Conservation (phyloP, 2,329 filamentous ascomycete species). For the Colletotrichum abscissum region DNA sequence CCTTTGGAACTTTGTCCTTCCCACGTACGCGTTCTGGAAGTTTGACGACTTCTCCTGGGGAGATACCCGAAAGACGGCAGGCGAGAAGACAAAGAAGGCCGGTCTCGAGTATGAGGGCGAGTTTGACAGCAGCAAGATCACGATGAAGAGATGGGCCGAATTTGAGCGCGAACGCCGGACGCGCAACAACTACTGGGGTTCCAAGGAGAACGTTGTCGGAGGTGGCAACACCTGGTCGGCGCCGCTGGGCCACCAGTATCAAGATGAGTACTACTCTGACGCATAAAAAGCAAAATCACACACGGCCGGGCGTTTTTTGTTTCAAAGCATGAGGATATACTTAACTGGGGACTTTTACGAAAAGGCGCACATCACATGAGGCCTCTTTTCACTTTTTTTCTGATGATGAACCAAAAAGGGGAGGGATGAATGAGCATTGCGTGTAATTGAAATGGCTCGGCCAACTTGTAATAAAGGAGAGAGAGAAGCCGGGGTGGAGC, state of each 20-base stretch:
- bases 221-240: slow-evolving; percentile 55
- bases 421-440: not conserved
- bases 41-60: slow-evolving; percentile 99
- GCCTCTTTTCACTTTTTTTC: slow-evolving; percentile 9
- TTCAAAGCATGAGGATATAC: slow-evolving; percentile 28
- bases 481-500: slow-evolving; percentile 2
- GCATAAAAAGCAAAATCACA: slow-evolving; percentile 47
- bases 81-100: slow-evolving; percentile 88
- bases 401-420: slow-evolving; percentile 22
- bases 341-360: slow-evolving; percentile 24
- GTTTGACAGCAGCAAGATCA: slow-evolving; percentile 98
- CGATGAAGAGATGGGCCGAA: slow-evolving; percentile 98
- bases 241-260: slow-evolving; percentile 57
- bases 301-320: slow-evolving; percentile 24
- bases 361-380: slow-evolving; percentile 21
- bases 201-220: slow-evolving; percentile 61
- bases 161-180: slow-evolving; percentile 79
- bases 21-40: slow-evolving; percentile 97
- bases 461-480: slow-evolving; percentile 28
- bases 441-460: slow-evolving; percentile 15
- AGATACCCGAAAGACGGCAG: slow-evolving; percentile 94
- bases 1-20: slow-evolving; percentile 97
- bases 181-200: slow-evolving; percentile 63
- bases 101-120: slow-evolving; percentile 92
- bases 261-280: slow-evolving; percentile 68